Percentiles rank a stretch among this genome's conserved stretches.
Evolutionary conservation across 2,329 filamentous ascomycete genomes (phyloP).

Genomic region (Alternaria arborescens): DNA sequence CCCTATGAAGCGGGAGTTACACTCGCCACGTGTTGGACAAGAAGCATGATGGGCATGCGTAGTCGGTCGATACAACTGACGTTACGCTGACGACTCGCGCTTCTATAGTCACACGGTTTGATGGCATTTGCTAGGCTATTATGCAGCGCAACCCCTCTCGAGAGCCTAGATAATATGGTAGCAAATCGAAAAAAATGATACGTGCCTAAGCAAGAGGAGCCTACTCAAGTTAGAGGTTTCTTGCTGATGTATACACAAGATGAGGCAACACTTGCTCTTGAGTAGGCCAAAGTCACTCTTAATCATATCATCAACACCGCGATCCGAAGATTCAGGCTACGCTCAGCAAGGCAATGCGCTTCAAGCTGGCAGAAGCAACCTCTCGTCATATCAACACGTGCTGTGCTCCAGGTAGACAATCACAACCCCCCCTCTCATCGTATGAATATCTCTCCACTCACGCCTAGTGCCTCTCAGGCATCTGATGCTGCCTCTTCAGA

Average conservation of each 20-base stretch:
- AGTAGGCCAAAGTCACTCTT: background rate
- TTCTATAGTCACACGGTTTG: no score
- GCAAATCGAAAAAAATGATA: background rate
- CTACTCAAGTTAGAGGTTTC: background rate
- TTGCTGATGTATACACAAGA: background rate
- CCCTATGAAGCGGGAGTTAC: no score
- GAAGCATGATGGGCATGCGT: no score
- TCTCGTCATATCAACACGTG: background rate
- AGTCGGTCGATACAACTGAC: no score
- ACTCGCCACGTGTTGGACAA: no score
- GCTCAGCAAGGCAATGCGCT: background rate
- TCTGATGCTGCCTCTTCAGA: constrained; percentile 50
- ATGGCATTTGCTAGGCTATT: no score
- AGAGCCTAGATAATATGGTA: background rate
- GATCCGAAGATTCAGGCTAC: background rate
- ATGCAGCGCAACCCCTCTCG: no score
- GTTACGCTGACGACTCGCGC: no score
- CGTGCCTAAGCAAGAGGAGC: background rate
- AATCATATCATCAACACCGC: background rate
- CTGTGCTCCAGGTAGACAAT: background rate
- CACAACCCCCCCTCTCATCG: background rate
- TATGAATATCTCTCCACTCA: background rate
- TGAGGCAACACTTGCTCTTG: background rate
- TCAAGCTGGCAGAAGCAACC: background rate
- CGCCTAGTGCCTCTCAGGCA: constrained; percentile 43